phyloP scores from a whole-genome alignment of 495 filamentous ascomycete species.

The Lichenothelia convexa region DNA sequence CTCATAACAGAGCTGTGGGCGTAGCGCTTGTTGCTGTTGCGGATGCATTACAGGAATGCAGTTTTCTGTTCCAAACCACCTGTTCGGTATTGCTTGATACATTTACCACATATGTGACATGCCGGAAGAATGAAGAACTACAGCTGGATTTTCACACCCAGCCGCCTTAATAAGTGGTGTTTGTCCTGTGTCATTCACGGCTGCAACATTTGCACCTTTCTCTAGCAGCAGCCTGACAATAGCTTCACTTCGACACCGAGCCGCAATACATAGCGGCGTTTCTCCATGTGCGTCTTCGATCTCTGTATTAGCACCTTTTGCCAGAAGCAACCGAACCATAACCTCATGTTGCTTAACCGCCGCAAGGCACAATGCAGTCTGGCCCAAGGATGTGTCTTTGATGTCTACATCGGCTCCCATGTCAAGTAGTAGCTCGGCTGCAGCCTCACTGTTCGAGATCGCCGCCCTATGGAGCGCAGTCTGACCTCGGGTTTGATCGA shows the following conservation, averaged over 20 bases:
- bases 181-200: background rate
- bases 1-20: too few relatives aligned
- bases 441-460: background rate
- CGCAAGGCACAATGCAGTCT: background rate
- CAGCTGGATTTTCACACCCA: conserved; percentile 6
- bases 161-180: conserved; percentile 2
- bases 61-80: too few relatives aligned
- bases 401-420: background rate
- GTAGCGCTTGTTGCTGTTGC: too few relatives aligned
- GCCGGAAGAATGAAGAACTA: too few relatives aligned
- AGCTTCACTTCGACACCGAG: background rate
- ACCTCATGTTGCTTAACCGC: background rate
- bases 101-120: too few relatives aligned
- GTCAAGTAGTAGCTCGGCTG: background rate
- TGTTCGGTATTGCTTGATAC: too few relatives aligned
- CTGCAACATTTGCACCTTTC: background rate
- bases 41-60: too few relatives aligned
- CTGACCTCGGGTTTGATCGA: background rate
- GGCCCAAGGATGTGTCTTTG: background rate
- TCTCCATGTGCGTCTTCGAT: background rate
- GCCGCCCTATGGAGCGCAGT: background rate
- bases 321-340: background rate
- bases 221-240: background rate
- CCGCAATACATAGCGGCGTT: background rate
- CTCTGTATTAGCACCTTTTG: background rate